phyloP scores from a whole-genome alignment of 768 basidiomycete species.

The Melanogaster broomeanus region DNA sequence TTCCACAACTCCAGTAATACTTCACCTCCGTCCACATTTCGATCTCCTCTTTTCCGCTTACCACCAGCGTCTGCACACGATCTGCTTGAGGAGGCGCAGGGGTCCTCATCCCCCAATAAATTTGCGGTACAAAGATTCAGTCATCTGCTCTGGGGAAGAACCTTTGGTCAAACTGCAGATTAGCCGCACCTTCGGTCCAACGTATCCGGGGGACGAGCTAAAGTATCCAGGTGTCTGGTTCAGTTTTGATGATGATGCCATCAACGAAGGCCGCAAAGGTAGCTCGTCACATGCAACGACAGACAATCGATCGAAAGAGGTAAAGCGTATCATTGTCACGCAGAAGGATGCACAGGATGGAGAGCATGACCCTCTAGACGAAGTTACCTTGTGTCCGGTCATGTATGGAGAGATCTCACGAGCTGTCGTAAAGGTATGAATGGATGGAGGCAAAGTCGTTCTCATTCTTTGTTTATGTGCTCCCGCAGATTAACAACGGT shows the following conservation, averaged over 20 bases:
- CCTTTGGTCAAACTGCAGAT: slow-evolving; percentile 65
- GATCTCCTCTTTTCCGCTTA: slow-evolving; percentile 84
- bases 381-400: slow-evolving; percentile 59
- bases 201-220: slow-evolving; percentile 76
- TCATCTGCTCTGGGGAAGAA: slow-evolving; percentile 63
- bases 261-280: slow-evolving; percentile 56
- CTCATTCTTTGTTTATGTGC: neutral
- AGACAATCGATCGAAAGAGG: slow-evolving; percentile 73
- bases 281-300: slow-evolving; percentile 30
- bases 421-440: slow-evolving; percentile 64
- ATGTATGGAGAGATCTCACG: slow-evolving; percentile 75
- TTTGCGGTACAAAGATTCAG: slow-evolving; percentile 64
- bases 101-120: slow-evolving; percentile 68
- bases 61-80: slow-evolving; percentile 78
- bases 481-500: slow-evolving; percentile 66
- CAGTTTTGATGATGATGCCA: slow-evolving; percentile 75
- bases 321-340: slow-evolving; percentile 71
- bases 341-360: slow-evolving; percentile 63
- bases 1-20: slow-evolving; percentile 68
- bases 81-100: slow-evolving; percentile 67
- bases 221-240: slow-evolving; percentile 85
- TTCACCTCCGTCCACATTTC: slow-evolving; percentile 79
- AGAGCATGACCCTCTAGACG: slow-evolving; percentile 69
- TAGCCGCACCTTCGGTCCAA: slow-evolving; percentile 77
- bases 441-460: neutral